A percentile compares a stretch with the other conserved stretches of the same genome.
phyloP scores from a whole-genome alignment of 2,329 filamentous ascomycete genomes.

The Penicillium italicum region DNA sequence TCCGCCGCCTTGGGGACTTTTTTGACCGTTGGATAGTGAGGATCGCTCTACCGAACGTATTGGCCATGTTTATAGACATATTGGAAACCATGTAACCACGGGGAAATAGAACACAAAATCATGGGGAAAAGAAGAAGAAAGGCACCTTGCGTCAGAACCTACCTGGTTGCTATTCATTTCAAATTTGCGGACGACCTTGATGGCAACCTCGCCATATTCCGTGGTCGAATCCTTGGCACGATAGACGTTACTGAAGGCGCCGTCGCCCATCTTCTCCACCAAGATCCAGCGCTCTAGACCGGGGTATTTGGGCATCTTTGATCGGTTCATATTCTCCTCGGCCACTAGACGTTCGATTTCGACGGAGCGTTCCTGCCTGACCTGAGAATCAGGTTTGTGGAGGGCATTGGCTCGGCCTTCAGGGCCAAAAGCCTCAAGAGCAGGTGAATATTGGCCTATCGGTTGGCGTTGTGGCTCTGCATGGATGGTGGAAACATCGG shows the following conservation, averaged over 20 bases:
- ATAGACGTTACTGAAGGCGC: constrained; percentile 98
- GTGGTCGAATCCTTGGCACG: constrained; percentile 74
- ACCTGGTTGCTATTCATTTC: constrained; percentile 99
- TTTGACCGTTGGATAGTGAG: constrained; percentile 93
- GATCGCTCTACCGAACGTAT: constrained; percentile 69
- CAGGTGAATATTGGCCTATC: constrained; percentile 47
- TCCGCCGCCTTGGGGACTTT: constrained; percentile 93
- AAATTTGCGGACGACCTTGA: constrained; percentile 98
- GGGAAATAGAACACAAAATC: constrained; percentile 22
- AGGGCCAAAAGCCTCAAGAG: constrained; percentile 59
- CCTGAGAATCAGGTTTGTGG: constrained; percentile 60
- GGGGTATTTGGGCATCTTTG: constrained; percentile 81
- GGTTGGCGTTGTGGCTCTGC: constrained; percentile 59
- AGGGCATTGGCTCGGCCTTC: constrained; percentile 61
- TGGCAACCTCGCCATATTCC: constrained; percentile 75
- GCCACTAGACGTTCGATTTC: constrained; percentile 83
- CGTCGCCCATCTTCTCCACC: constrained; percentile 96
- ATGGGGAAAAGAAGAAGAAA: constrained; percentile 30
- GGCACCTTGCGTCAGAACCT: constrained; percentile 45
- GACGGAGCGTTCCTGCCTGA: constrained; percentile 50
- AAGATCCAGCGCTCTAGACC: constrained; percentile 82
- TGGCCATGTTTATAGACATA: constrained; percentile 45
- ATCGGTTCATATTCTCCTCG: constrained; percentile 82
- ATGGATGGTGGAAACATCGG: constrained; percentile 61
- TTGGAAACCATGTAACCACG: constrained; percentile 21